Base-by-base conservation (phyloP, 306 rosid genomes). In the Castanospermum australe region DNA sequence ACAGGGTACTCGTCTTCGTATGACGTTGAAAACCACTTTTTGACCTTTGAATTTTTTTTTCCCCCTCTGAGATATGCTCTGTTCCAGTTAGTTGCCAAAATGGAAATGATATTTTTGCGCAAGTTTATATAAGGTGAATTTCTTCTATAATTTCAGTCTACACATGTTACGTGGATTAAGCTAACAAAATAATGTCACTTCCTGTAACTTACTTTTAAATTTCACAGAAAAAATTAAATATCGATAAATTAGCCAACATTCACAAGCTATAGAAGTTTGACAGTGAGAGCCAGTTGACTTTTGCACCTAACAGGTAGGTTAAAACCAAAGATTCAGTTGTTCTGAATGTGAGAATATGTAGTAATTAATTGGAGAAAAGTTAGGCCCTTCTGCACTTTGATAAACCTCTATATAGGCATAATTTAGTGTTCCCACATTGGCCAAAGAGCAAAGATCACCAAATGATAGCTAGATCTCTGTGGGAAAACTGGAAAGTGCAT, bases 321-420 rank as follows among this genome's bases (percentile, higher is more conserved):
- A 57, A 61, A 86, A 47, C 47, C 52, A 71, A 62, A 80, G 60
- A 67, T 52, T 41, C 38, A 51, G 51, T 36, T 73, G 64, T 60
- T 44, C 52, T 78, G 87, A 84, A 71, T 63, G 69, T 1, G 73
- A 73, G 67, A 72, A 44, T 57, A 55, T 18, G 2, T 6, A 36
- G 57, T 28, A 11, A 33, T 17, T 48, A 41, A 5, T 18, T 45
- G 20, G 66, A 22, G 47, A 56, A 47, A 30, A 84, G 90, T 86
- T 88, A 61, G 94, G 92, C 71, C 67, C 75, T 81, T 47, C 7
- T 32, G 83, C 94, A 90, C 89, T 59, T 47, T 30, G 73, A 57
- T 48, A 11, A 56, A 20, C 15, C 50, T 52, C 14, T 32, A 41
- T 32, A 22, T 79, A 65, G 78, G 87, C 81, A 82, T 78, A 67